Evolutionary conservation across 106 monocot species (phyloP).

Genomic region (Alisma plantagoaquatica): DNA sequence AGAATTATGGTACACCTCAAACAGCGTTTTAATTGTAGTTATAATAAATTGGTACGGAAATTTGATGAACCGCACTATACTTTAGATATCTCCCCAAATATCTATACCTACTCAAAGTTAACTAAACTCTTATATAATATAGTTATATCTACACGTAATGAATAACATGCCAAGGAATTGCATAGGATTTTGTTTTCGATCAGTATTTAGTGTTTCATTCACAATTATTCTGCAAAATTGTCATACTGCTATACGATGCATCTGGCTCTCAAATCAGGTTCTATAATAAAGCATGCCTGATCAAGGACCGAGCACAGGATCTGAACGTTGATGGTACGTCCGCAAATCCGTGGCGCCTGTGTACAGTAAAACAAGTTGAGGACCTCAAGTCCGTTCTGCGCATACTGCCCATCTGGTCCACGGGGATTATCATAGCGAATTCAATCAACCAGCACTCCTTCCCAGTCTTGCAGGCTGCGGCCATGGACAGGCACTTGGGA

Average conservation of each 20-base stretch:
- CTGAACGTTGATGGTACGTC: not conserved
- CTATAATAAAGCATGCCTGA: not conserved
- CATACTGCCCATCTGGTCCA: conserved; percentile 31
- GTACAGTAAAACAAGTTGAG: not conserved
- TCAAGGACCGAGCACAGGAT: not conserved
- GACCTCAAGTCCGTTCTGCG: conserved; percentile 22
- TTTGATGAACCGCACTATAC: too few species aligned
- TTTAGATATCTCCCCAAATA: not conserved
- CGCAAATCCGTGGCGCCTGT: not conserved
- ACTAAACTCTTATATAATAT: not conserved
- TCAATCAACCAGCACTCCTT: conserved; percentile 30
- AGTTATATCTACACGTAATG: not conserved
- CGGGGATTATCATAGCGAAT: conserved; percentile 22
- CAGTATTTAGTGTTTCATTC: not conserved
- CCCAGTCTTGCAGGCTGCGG: conserved; percentile 27
- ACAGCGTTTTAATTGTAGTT: too few species aligned
- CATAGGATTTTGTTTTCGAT: not conserved
- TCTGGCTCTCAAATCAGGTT: not conserved
- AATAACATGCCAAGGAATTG: not conserved
- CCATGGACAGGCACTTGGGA: conserved; percentile 26
- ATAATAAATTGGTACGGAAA: too few species aligned
- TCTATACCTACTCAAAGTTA: not conserved
- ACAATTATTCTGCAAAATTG: not conserved
- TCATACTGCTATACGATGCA: not conserved
- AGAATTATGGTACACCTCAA: too few species aligned